These are phyloP conservation scores for Penicillium sp. DNA, from an alignment of 2,329 filamentous ascomycete species.

Conservation along the genomic window DNA sequence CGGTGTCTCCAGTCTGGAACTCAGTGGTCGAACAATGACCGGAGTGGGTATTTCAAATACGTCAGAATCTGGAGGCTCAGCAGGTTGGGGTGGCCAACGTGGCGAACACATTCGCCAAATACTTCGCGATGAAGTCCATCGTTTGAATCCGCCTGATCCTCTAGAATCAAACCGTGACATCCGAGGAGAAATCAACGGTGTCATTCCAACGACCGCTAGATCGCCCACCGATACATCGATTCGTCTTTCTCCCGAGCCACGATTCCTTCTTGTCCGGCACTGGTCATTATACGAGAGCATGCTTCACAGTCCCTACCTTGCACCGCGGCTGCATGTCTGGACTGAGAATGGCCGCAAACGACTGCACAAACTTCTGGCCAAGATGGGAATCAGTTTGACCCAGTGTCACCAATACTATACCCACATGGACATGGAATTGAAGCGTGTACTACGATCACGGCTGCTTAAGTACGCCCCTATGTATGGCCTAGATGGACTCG, in stretches of 20 bases:
- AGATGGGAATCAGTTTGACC: conserved; percentile 93
- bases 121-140: conserved; percentile 87
- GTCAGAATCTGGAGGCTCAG: conserved; percentile 54
- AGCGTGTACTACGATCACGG: conserved; percentile 79
- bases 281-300: conserved; percentile 99
- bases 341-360: conserved; percentile 84
- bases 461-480: conserved; percentile 87
- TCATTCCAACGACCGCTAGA: conserved; percentile 83
- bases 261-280: conserved; percentile 87
- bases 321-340: conserved; percentile 90
- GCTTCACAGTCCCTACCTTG: conserved; percentile 94
- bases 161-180: conserved; percentile 60
- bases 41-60: conserved; percentile 66
- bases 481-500: conserved; percentile 91
- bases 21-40: conserved; percentile 82
- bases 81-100: conserved; percentile 78
- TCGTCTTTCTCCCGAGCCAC: conserved; percentile 86
- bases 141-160: conserved; percentile 77
- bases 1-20: conserved; percentile 88
- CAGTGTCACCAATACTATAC: conserved; percentile 96
- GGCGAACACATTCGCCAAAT: conserved; percentile 82
- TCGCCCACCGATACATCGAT: conserved; percentile 92
- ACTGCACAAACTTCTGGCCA: conserved; percentile 89
- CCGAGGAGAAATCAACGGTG: conserved; percentile 67
- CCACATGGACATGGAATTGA: conserved; percentile 98